A percentile compares a stretch with the other conserved stretches of the same genome.
Evolutionary conservation across 1,284 basidiomycete genomes (phyloP).

Genomic region (Ustilago shanxiensis): DNA sequence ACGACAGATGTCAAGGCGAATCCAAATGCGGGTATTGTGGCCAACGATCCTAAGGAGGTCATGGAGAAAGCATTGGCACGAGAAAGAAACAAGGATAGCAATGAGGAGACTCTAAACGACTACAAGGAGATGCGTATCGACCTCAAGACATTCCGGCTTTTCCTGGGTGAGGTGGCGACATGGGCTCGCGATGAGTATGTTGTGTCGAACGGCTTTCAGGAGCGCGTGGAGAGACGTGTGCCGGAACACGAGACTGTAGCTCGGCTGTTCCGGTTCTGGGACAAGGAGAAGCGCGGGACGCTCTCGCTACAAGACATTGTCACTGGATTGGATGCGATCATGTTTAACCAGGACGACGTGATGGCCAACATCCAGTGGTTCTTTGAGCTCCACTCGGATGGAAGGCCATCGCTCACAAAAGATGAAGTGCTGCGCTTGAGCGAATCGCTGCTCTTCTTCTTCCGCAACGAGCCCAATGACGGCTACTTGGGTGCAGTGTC

Average conservation of each 20-base stretch:
- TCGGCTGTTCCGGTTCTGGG: conserved; percentile 65
- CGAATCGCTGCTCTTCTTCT: conserved; percentile 86
- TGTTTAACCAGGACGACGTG: conserved; percentile 81
- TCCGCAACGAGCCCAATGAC: conserved; percentile 96
- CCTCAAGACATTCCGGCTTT: conserved; percentile 86
- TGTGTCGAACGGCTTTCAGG: conserved; percentile 73
- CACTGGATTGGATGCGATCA: conserved; percentile 86
- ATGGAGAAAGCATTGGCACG: conserved; percentile 50
- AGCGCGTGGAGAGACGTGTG: conserved; percentile 66
- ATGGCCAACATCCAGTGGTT: conserved; percentile 99
- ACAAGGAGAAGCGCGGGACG: conserved; percentile 61
- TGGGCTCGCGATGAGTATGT: conserved; percentile 97
- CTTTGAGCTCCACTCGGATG: conserved; percentile 89
- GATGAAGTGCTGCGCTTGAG: conserved; percentile 92
- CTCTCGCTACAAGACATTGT: conserved; percentile 79
- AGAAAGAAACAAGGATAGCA: conserved; percentile 27
- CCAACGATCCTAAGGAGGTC: conserved; percentile 50
- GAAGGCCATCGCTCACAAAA: conserved; percentile 92
- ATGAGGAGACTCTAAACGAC: conserved; percentile 58
- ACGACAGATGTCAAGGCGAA: conserved; percentile 27
- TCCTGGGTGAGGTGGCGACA: conserved; percentile 91
- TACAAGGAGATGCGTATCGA: conserved; percentile 83
- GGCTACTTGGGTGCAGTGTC: conserved; percentile 80
- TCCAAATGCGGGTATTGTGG: conserved; percentile 49
- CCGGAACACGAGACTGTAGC: conserved; percentile 64